These are phyloP conservation scores for Stagonosporopsis vannaccii DNA, from an alignment of 2,329 filamentous ascomycete species.

Conservation along the genomic window DNA sequence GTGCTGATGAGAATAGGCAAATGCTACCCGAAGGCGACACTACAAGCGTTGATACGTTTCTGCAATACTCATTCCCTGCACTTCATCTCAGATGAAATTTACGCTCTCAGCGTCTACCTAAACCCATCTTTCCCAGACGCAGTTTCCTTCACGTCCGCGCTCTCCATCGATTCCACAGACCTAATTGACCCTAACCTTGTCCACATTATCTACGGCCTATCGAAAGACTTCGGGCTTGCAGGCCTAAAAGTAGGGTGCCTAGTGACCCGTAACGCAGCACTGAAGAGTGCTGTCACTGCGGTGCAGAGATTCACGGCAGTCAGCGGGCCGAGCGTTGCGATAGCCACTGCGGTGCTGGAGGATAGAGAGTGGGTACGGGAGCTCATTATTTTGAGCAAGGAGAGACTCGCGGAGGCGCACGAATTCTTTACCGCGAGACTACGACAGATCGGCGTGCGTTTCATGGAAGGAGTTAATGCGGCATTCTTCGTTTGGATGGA, in stretches of 20 bases:
- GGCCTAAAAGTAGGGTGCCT: slow-evolving; percentile 47
- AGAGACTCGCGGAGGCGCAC: background rate
- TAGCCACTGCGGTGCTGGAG: slow-evolving; percentile 30
- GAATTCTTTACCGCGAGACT: slow-evolving; percentile 14
- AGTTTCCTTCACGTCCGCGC: slow-evolving; percentile 30
- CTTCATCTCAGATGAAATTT: slow-evolving; percentile 67
- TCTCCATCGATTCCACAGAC: slow-evolving; percentile 32
- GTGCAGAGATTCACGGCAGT: slow-evolving; percentile 47
- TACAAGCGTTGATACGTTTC: slow-evolving; percentile 56
- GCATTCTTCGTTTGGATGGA: slow-evolving; percentile 66
- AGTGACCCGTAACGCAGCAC: slow-evolving; percentile 24
- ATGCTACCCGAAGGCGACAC: slow-evolving; percentile 45
- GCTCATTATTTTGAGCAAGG: background rate
- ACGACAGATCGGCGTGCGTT: slow-evolving; percentile 55
- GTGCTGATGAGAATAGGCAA: background rate
- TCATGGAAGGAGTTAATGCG: slow-evolving; percentile 59
- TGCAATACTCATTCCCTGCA: slow-evolving; percentile 61
- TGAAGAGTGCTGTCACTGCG: slow-evolving; percentile 26
- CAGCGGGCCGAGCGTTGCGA: slow-evolving; percentile 24
- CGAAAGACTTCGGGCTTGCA: slow-evolving; percentile 61
- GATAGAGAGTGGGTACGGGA: slow-evolving; percentile 30
- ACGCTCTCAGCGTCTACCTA: slow-evolving; percentile 59
- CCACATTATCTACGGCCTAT: slow-evolving; percentile 60
- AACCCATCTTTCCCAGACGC: slow-evolving; percentile 18
- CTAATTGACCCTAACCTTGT: slow-evolving; percentile 60